Percentiles rank a stretch among this genome's conserved stretches.
Evolutionary conservation across 495 filamentous ascomycete genomes (phyloP).

Genomic region (Lepraria neglecta): DNA sequence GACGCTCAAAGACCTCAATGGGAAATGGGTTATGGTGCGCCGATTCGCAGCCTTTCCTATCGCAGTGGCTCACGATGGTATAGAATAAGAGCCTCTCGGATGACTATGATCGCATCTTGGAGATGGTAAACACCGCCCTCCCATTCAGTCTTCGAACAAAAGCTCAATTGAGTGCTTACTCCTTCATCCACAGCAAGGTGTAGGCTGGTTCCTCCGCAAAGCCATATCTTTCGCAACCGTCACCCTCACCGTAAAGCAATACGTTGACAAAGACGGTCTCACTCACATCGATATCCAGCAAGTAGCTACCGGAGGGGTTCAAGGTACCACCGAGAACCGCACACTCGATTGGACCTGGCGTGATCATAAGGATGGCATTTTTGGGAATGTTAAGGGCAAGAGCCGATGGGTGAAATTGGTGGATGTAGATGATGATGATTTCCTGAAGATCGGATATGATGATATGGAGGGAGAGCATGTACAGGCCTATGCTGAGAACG

Average conservation of each 20-base stretch:
- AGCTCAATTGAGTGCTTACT: too few species aligned
- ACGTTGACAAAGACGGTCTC: slow-evolving; percentile 40
- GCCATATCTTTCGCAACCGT: slow-evolving; percentile 64
- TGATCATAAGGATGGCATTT: slow-evolving; percentile 72
- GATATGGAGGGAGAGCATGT: slow-evolving; percentile 37
- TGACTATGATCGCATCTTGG: slow-evolving; percentile 62
- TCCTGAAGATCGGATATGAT: slow-evolving; percentile 40
- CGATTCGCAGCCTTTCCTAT: background rate
- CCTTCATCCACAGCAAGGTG: too few species aligned
- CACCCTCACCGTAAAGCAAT: slow-evolving; percentile 63
- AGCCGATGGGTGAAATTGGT: slow-evolving; percentile 46
- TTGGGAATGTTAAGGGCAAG: slow-evolving; percentile 63
- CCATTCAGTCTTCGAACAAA: slow-evolving; percentile 9
- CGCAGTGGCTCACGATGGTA: slow-evolving; percentile 8
- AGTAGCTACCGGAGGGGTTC: slow-evolving; percentile 65
- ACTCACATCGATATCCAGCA: slow-evolving; percentile 80
- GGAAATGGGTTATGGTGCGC: slow-evolving; percentile 72
- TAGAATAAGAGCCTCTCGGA: slow-evolving; percentile 78
- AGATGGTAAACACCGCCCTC: slow-evolving; percentile 43
- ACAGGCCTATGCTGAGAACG: slow-evolving; percentile 45
- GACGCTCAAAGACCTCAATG: slow-evolving; percentile 67
- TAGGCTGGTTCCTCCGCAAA: slow-evolving; percentile 78
- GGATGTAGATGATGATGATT: slow-evolving; percentile 39
- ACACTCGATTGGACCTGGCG: slow-evolving; percentile 63
- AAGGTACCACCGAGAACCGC: slow-evolving; percentile 65